phyloP scores from a whole-genome alignment of 2,329 filamentous ascomycete genomes.

The Fusarium sacchari region DNA sequence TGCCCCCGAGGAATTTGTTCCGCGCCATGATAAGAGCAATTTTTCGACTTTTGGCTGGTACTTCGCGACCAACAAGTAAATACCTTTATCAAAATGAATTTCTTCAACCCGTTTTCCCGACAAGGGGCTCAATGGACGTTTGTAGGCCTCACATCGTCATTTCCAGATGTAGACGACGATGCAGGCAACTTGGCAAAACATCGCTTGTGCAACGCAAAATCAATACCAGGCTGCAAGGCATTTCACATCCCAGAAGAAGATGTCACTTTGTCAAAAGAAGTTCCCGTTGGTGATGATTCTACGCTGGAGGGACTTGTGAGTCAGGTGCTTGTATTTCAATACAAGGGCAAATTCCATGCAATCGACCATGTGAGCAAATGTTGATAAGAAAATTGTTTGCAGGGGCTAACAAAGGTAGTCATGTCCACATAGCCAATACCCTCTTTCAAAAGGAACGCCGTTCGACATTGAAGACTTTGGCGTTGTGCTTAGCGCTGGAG shows the following conservation, averaged over 20 bases:
- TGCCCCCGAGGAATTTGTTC: background rate
- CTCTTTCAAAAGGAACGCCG: conserved; percentile 68
- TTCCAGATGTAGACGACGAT: conserved; percentile 61
- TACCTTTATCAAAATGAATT: conserved; percentile 33
- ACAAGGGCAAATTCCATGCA: conserved; percentile 71
- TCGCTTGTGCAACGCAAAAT: conserved; percentile 51
- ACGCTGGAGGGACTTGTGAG: conserved; percentile 57
- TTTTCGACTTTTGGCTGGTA: background rate
- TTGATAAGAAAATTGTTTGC: no score
- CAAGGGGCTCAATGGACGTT: conserved; percentile 57
- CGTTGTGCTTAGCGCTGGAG: conserved; percentile 67
- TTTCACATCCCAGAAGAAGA: conserved; percentile 60
- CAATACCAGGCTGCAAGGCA: conserved; percentile 67
- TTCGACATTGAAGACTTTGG: conserved; percentile 82
- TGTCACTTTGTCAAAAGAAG: conserved; percentile 49
- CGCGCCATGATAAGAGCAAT: background rate
- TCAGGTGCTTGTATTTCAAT: conserved; percentile 73
- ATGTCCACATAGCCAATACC: conserved; percentile 75
- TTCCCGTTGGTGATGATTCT: conserved; percentile 49
- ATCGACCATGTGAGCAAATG: conserved; percentile 70
- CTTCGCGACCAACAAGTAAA: background rate
- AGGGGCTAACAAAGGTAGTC: conserved; percentile 52
- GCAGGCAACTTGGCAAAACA: conserved; percentile 51
- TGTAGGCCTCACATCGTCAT: conserved; percentile 64
- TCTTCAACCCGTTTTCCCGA: conserved; percentile 24